Evolutionary conservation across 257 asterid species (phyloP), one percentile per base, ranked within the genome.

Genomic region (Sherardia arvensis): DNA sequence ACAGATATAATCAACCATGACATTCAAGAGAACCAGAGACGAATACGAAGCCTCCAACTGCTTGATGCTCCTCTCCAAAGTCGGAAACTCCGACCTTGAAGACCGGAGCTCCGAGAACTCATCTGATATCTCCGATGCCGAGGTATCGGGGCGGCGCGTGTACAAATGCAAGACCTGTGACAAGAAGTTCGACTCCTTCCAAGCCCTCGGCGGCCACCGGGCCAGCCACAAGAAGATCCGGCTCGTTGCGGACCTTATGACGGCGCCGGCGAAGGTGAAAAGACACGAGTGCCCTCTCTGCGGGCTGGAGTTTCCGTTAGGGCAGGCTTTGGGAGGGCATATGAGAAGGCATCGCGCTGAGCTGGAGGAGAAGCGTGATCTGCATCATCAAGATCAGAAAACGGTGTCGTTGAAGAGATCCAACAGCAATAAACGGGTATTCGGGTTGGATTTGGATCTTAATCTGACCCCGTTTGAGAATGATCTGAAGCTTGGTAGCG

Each of bases 261-360:
- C 7, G 8, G 36, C 20, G 8, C 38, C 7, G 22, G 57, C 3
- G 5, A 71, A 75, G 71, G 32, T 61, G 1, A 77, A 71, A 71
- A 29, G 23, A 4, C 81, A 79, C 26, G 77, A 64, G 40, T 79
- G 84, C n/a, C 33, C 71, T 5, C 30, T 73, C 3, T 79, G 84
- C 30, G 81, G 81, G 1, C 62, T 70, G 21, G 70, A 65, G 63
- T 79, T 79, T 33, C 26, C 74, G 0, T 10, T 65, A 38, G 84
- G 84, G 0, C 84, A 79, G 36, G 81, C 84, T 38, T 38, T 76
- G 10, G 84, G 84, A 5, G 84, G 81, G 0, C 84, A 79, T 36
- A 79, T 79, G 84, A 73, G 84, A 36, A 67, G 81, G 22, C 84
- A 79, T 53, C 79, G 84, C 17, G 59, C 66, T 8, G 64, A 30